phyloP scores from a whole-genome alignment of 2,329 filamentous ascomycete genomes.

The Pseudonectria buxi region DNA sequence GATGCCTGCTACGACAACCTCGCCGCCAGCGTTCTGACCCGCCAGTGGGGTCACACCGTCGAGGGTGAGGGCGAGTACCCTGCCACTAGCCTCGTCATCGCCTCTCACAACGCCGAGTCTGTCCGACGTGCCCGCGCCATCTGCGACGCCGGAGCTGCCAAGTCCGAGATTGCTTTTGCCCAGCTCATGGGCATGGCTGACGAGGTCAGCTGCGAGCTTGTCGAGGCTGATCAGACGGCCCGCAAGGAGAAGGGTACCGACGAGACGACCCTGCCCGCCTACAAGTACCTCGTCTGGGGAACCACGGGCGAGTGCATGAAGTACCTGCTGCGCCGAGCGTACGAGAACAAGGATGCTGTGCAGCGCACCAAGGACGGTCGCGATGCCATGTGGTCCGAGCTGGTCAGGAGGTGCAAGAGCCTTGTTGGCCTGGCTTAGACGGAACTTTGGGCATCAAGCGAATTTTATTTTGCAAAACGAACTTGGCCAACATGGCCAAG shows the following conservation, averaged over 20 bases:
- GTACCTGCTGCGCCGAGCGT: constrained; percentile 56
- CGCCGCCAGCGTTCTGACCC: constrained; percentile 58
- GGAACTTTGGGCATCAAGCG: no score
- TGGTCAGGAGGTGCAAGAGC: constrained; percentile 47
- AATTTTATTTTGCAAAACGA: no score
- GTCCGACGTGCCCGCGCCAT: constrained; percentile 52
- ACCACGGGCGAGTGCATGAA: constrained; percentile 77
- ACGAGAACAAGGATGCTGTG: constrained; percentile 70
- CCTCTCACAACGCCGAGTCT: constrained; percentile 74
- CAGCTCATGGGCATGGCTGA: constrained; percentile 96
- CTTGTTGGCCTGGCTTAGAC: constrained; percentile 30
- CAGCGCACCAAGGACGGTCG: constrained; percentile 55
- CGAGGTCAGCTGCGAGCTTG: constrained; percentile 67
- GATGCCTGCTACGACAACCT: constrained; percentile 68
- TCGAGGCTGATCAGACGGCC: constrained; percentile 29
- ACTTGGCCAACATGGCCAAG: constrained; percentile 6
- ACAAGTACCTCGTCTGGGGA: constrained; percentile 66
- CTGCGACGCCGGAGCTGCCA: constrained; percentile 37
- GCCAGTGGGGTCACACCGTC: constrained; percentile 35
- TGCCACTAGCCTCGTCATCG: constrained; percentile 60
- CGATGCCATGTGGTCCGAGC: constrained; percentile 56
- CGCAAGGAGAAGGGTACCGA: constrained; percentile 19
- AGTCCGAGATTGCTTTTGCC: constrained; percentile 38
- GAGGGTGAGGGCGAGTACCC: constrained; percentile 43
- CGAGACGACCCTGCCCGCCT: constrained; percentile 46